Conservation (phyloP, 176 grass and related monocot species). For the Musa troglodytarum region DNA sequence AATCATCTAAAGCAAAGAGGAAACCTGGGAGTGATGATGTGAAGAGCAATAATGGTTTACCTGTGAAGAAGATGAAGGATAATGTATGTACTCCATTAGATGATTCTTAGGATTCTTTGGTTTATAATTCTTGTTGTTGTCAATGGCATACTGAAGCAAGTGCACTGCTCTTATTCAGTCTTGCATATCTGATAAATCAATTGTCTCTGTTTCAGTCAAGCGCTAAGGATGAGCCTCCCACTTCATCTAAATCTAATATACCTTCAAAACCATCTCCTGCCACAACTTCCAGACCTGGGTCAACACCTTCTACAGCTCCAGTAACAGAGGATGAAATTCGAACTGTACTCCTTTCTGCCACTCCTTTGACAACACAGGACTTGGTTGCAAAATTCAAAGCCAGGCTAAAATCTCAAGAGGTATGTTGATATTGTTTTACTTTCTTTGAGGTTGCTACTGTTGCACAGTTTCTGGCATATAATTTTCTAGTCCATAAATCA, state of each 20-base stretch:
- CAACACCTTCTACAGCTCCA: constrained; percentile 30
- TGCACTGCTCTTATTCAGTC: neutral
- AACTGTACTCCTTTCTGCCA: constrained; percentile 62
- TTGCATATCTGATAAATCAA: neutral
- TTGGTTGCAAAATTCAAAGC: constrained; percentile 90
- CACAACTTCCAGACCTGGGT: constrained; percentile 5
- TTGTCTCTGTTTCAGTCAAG: constrained; percentile 25
- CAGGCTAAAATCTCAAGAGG: constrained; percentile 74
- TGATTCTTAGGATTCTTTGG: neutral
- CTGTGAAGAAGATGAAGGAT: constrained; percentile 86
- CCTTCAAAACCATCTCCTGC: constrained; percentile 28
- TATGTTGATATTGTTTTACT: constrained; percentile 4
- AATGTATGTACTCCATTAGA: constrained; percentile 40
- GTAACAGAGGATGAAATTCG: constrained; percentile 95
- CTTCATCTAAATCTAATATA: constrained; percentile 34
- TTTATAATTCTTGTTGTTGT: constrained; percentile 11
- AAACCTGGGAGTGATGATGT: constrained; percentile 63
- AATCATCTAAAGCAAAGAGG: constrained; percentile 82
- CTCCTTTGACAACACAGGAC: constrained; percentile 78
- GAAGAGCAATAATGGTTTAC: constrained; percentile 36
- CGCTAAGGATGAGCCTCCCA: constrained; percentile 39
- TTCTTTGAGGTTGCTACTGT: neutral
- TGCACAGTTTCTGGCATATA: neutral
- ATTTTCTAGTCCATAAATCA: neutral
- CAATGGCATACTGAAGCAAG: constrained; percentile 3